phyloP scores from a whole-genome alignment of 805 yeast genomes.

The Yarrowia sp. region DNA sequence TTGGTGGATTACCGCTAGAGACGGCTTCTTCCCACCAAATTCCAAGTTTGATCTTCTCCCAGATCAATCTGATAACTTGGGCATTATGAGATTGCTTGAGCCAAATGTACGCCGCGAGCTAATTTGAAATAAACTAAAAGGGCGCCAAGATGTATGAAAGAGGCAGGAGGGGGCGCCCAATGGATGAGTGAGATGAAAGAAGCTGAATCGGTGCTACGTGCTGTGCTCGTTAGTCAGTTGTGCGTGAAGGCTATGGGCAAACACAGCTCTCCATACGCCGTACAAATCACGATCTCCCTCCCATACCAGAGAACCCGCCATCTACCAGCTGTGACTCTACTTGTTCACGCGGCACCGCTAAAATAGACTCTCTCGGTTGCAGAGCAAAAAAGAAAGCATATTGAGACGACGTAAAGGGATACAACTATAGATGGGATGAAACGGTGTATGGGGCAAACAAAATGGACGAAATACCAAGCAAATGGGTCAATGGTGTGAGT shows the following conservation, averaged over 20 bases:
- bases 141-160: slow-evolving; percentile 14
- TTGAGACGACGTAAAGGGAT: background rate
- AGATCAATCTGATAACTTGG: slow-evolving; percentile 26
- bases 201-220: too few relatives aligned
- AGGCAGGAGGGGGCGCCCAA: slow-evolving; percentile 19
- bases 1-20: background rate
- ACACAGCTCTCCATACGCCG: background rate
- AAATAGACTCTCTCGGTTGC: slow-evolving; percentile 7
- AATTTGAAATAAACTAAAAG: slow-evolving; percentile 8
- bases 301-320: too few relatives aligned
- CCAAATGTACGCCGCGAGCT: slow-evolving; percentile 8
- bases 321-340: background rate
- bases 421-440: background rate
- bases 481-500: too few relatives aligned
- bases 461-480: too few relatives aligned
- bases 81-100: slow-evolving; percentile 14
- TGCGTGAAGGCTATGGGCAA: too few relatives aligned
- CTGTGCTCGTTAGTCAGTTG: too few relatives aligned
- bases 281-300: background rate
- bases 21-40: background rate
- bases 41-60: background rate
- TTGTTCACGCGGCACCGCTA: slow-evolving; percentile 10
- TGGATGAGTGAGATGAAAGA: too few relatives aligned
- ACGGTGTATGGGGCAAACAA: background rate
- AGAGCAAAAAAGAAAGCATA: slow-evolving; percentile 1